phyloP scores from a whole-genome alignment of 176 grass and related monocot species.

The Musa troglodytarum region DNA sequence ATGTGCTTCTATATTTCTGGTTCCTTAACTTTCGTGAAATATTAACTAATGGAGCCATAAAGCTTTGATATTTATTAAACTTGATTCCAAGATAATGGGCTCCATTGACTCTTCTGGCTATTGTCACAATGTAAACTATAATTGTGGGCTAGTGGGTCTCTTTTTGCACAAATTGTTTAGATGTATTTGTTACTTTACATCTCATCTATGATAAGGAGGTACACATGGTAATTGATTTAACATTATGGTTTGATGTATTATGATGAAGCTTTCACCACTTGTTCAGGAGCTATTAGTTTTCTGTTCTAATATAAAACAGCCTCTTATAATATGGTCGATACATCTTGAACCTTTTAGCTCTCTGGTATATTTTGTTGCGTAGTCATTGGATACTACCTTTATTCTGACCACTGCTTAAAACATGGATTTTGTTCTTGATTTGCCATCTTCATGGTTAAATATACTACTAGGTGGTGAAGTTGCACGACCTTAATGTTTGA shows the following conservation, averaged over 20 bases:
- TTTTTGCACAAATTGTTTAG: background rate
- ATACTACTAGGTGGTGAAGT: too few relatives aligned
- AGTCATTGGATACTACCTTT: too few relatives aligned
- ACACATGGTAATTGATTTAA: background rate
- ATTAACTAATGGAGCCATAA: background rate
- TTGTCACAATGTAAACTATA: too few relatives aligned
- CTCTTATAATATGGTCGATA: too few relatives aligned
- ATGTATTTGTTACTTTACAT: background rate
- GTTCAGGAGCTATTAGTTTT: background rate
- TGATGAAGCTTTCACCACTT: background rate
- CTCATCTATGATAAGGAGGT: background rate
- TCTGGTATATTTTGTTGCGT: too few relatives aligned
- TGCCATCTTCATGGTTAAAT: too few relatives aligned
- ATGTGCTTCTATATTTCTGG: background rate
- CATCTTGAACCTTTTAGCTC: too few relatives aligned
- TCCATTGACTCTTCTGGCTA: background rate
- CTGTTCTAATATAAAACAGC: background rate
- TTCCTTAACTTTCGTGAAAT: background rate
- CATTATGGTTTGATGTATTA: background rate
- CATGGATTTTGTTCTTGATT: too few relatives aligned
- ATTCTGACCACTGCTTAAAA: too few relatives aligned
- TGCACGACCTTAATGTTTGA: too few relatives aligned
- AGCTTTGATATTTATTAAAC: background rate
- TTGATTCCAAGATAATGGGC: background rate
- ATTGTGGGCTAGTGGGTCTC: too few relatives aligned